Conservation (phyloP, 257 asterid species). For the Primulina huaijiensis region DNA sequence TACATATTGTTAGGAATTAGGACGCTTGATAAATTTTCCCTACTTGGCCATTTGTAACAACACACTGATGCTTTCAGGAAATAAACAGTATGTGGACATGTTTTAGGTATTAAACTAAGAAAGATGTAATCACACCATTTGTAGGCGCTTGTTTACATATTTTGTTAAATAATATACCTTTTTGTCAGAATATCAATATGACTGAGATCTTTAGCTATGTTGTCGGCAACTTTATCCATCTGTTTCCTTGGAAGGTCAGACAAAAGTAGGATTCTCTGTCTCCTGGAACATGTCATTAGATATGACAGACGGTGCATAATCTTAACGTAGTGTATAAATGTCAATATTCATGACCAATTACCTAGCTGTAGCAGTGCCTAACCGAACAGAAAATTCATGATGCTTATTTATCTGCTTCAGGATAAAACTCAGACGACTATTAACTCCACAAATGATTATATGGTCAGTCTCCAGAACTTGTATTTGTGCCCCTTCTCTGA, state of each 20-base stretch:
- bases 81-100: not conserved
- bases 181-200: constrained; percentile 84
- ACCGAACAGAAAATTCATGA: constrained; percentile 85
- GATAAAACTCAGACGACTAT: constrained; percentile 73
- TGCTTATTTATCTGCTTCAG: constrained; percentile 90
- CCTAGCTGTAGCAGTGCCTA: constrained; percentile 96
- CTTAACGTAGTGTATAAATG: not conserved
- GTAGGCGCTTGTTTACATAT: not conserved
- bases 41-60: not conserved
- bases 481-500: constrained; percentile 95
- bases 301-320: constrained; percentile 24
- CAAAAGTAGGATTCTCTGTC: constrained; percentile 83
- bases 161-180: constrained; percentile 48
- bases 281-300: constrained; percentile 47
- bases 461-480: constrained; percentile 93
- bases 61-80: not conserved
- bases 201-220: constrained; percentile 75
- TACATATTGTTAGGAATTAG: not conserved
- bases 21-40: not conserved
- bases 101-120: constrained; percentile 1
- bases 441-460: constrained; percentile 84
- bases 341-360: constrained; percentile 25
- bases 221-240: constrained; percentile 83
- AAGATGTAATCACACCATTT: constrained; percentile 1
- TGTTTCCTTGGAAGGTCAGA: constrained; percentile 98